Evolutionary conservation across 305 asterid species (phyloP), one percentile per base, ranked within the genome.

Genomic region (Fraxinus ornus): DNA sequence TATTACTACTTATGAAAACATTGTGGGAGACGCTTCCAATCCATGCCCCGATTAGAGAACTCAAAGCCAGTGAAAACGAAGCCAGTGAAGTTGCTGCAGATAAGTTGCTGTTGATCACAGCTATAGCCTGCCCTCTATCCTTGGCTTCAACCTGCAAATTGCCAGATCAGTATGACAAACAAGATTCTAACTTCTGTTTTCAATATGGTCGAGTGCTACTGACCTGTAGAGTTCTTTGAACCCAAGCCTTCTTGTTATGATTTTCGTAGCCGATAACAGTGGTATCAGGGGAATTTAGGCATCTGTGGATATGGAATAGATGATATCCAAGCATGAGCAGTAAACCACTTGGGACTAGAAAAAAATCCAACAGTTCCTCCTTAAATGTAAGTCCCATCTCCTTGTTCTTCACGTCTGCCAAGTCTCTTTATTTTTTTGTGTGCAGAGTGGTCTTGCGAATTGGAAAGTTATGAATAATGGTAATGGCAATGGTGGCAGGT

Each of bases 191-290:
- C 22, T 60, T 70, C 5, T 17, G 55, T 80, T 70, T 62, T 62
- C 4, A 57, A 57, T 21, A 73, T 75, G 73, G 41, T 7, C 62
- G 15, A 71, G 55, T 7, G 24, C 9, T 71, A 77, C 86, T 80
- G 0, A 93, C 98, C 97, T 88, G 85, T 84, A 91, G 76, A 76
- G 85, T 88, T 88, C 90, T 84, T 74, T 85, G 83, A 28, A 94
- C 93, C 98, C 97, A 93, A 77, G 79, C 89, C 88, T 84, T 86
- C 72, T 76, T 87, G 89, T 81, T 87, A 77, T 92, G 84, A 83
- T 91, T 91, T 84, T 92, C 95, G 52, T 89, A 87, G 82, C 97
- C 97, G 4, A 92, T 73, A 76, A 82, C 88, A 0, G 95, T 91
- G 78, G 89, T 85, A 75, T 84, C 79, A 10, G 92, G 90, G 30